Evolutionary conservation across 2,329 filamentous ascomycete species (phyloP).

Genomic region (Calonectria pauciramosa): DNA sequence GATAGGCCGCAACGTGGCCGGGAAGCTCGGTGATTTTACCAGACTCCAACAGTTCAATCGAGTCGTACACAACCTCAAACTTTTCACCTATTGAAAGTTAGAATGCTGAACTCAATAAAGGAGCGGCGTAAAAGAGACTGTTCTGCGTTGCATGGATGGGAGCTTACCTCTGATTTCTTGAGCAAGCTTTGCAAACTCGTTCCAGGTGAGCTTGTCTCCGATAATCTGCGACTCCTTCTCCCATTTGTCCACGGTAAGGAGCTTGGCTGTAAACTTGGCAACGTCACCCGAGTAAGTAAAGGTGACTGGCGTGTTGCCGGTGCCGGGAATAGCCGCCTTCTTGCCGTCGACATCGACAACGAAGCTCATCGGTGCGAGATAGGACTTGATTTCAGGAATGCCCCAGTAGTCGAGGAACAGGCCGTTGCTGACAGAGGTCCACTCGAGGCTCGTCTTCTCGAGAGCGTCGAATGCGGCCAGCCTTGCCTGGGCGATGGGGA

Average conservation of each 20-base stretch:
- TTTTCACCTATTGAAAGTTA: neutral
- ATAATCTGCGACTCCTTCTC: neutral
- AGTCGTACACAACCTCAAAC: neutral
- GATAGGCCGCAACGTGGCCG: neutral
- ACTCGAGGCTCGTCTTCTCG: neutral
- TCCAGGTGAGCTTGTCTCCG: neutral
- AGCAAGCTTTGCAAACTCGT: neutral
- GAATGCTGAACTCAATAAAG: neutral
- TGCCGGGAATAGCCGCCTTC: neutral
- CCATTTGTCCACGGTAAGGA: neutral
- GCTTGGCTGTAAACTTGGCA: neutral
- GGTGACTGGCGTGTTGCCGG: neutral
- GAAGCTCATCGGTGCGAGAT: neutral
- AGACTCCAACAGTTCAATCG: neutral
- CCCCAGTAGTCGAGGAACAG: constrained; percentile 9
- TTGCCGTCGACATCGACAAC: neutral
- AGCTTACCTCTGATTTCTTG: neutral
- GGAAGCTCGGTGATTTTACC: neutral
- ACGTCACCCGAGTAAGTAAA: neutral
- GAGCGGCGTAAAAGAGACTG: neutral
- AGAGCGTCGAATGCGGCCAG: neutral
- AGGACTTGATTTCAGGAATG: neutral
- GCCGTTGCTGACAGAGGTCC: neutral
- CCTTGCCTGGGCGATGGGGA: neutral
- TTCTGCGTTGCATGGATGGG: neutral